Base-by-base conservation (phyloP, 352 stramenopile species). In the Peronospora belbahrii region DNA sequence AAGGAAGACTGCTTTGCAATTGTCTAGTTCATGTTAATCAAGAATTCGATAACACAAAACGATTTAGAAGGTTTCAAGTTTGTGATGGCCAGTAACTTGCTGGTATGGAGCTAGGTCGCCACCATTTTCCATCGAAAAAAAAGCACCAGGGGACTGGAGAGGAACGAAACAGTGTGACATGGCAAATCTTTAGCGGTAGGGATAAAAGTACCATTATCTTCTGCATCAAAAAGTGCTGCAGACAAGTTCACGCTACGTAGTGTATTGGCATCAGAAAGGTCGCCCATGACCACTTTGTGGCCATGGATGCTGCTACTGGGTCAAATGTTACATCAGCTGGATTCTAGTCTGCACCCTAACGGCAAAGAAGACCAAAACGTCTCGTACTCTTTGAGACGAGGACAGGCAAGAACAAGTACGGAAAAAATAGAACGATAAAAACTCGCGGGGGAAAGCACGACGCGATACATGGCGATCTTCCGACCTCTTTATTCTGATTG, bases 371-470 rank as follows among this genome's bases (percentile, higher is more conserved):
- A n/a, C n/a, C n/a, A n/a, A 28, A 28, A 28, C 4, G 24, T 9
- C 1, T 28, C 6, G 24, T 28, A 9, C 24, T 10, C n/a, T n/a
- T n/a, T n/a, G n/a, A n/a, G n/a, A n/a, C n/a, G n/a, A n/a, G 11
- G 24, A 28, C 24, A 31, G 15, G 31, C 9, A 45, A 8, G 14
- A 30, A 13, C 4, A 48, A 30, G 27, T 42, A 42, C 48, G 47
- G n/a, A n/a, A n/a, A n/a, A n/a, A n/a, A n/a, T n/a, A n/a, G 49
- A 58, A 42, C 24, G 8, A 28, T 37, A 58, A 62, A 61, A 17
- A 10, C 18, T 41, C 11, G 18, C 11, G 9, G 22, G 42, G 33
- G 20, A 42, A 45, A 30, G 31, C 43, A 19, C 30, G 40, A 43
- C 39, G 36, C 11, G 20, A n/a, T 6, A 17, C 6, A 23, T 37